A percentile compares a stretch with the other conserved stretches of the same genome.
These are phyloP conservation scores for Scutellaria galericulata DNA, from an alignment of 257 asterid species.

Conservation along the genomic window DNA sequence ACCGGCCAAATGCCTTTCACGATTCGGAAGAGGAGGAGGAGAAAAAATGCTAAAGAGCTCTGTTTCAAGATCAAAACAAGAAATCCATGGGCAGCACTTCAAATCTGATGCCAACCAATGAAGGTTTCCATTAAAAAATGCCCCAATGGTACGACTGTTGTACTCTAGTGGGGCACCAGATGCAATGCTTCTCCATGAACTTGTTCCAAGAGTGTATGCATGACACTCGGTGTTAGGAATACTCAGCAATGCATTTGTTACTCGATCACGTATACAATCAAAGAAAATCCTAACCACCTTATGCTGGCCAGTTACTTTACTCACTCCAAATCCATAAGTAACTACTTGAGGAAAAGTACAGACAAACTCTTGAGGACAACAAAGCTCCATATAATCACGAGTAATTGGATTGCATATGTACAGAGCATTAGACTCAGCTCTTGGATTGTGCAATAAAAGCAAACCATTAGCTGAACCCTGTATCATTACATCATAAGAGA, in stretches of 20 bases:
- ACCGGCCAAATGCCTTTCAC: background rate
- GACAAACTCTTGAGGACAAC: background rate
- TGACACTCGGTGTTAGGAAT: background rate
- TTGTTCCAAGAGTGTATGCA: background rate
- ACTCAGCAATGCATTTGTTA: background rate
- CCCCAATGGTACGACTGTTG: background rate
- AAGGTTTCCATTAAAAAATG: background rate
- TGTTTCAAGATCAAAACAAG: no score
- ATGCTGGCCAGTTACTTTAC: background rate
- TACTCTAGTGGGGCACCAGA: background rate
- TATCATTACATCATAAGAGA: background rate
- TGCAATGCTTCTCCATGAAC: background rate
- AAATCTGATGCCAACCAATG: background rate
- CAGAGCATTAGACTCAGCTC: background rate
- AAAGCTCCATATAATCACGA: background rate
- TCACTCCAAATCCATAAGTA: constrained; percentile 7
- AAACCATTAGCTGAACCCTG: background rate
- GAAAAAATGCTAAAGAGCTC: no score
- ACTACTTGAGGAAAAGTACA: background rate
- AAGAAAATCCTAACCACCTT: background rate
- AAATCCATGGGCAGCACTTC: background rate
- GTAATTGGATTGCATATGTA: background rate
- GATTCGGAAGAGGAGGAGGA: no score
- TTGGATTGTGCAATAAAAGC: background rate
- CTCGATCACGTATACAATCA: background rate